A percentile compares a stretch with the other conserved stretches of the same genome.
phyloP scores from a whole-genome alignment of 2,329 filamentous ascomycete genomes.

The Venturia pyrina region DNA sequence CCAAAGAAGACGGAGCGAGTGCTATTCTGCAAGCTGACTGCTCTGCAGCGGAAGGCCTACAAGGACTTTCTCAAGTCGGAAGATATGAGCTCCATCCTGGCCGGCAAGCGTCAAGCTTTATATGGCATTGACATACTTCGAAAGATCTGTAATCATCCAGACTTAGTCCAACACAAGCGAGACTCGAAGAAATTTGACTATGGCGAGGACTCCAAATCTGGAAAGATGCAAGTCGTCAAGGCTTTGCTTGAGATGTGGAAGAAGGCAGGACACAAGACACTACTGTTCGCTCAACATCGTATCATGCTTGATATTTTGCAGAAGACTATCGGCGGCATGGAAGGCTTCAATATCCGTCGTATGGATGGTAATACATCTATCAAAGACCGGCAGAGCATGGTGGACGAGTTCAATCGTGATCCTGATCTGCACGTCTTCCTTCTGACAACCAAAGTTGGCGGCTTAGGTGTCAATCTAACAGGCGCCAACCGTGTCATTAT shows the following conservation, averaged over 20 bases:
- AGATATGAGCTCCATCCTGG: slow-evolving; percentile 75
- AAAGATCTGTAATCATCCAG: slow-evolving; percentile 97
- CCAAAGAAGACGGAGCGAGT: slow-evolving; percentile 96
- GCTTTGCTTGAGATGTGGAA: slow-evolving; percentile 83
- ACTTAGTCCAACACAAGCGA: slow-evolving; percentile 62
- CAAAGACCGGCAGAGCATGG: slow-evolving; percentile 76
- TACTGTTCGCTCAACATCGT: slow-evolving; percentile 85
- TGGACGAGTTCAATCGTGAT: slow-evolving; percentile 85
- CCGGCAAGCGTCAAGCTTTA: slow-evolving; percentile 64
- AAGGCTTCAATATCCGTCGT: slow-evolving; percentile 65
- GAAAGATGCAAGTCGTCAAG: slow-evolving; percentile 93
- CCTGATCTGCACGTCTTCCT: slow-evolving; percentile 77
- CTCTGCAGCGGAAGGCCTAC: slow-evolving; percentile 69
- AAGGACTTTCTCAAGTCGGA: slow-evolving; percentile 70
- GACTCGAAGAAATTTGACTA: slow-evolving; percentile 54
- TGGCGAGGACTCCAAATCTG: slow-evolving; percentile 68
- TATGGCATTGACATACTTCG: slow-evolving; percentile 86
- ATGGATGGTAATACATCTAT: slow-evolving; percentile 94
- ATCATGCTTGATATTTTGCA: slow-evolving; percentile 96
- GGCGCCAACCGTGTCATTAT: slow-evolving; percentile 95
- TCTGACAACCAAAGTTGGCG: slow-evolving; percentile 90
- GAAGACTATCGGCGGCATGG: slow-evolving; percentile 59
- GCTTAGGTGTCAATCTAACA: slow-evolving; percentile 86
- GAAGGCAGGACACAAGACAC: slow-evolving; percentile 81
- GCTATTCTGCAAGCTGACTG: slow-evolving; percentile 85